A percentile compares a stretch with the other conserved stretches of the same genome.
These are phyloP conservation scores for Penicillium sp. DNA, from an alignment of 2,329 filamentous ascomycete genomes.

Conservation along the genomic window DNA sequence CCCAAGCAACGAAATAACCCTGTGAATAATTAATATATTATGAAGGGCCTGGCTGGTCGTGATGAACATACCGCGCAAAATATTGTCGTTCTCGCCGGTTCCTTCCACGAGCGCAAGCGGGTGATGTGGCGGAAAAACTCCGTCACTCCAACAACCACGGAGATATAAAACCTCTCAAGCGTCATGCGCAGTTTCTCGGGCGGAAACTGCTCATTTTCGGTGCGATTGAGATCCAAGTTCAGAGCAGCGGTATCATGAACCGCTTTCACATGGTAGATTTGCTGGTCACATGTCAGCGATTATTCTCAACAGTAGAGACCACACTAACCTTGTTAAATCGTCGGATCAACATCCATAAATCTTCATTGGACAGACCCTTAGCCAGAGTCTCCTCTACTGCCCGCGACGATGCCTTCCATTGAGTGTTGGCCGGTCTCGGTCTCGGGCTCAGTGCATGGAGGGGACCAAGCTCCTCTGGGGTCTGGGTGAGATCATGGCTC, in stretches of 20 bases:
- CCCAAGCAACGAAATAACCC: slow-evolving; percentile 65
- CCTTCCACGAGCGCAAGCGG: slow-evolving; percentile 74
- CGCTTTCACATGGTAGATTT: slow-evolving; percentile 70
- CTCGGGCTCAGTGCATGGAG: slow-evolving; percentile 9
- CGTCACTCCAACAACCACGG: slow-evolving; percentile 67
- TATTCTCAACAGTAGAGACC: background rate
- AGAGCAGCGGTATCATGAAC: slow-evolving; percentile 59
- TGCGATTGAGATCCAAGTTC: slow-evolving; percentile 73
- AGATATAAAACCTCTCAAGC: slow-evolving; percentile 78
- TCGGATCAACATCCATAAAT: slow-evolving; percentile 69
- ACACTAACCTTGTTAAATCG: slow-evolving; percentile 68
- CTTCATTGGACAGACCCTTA: slow-evolving; percentile 67
- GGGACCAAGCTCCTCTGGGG: slow-evolving; percentile 8
- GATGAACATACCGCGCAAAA: slow-evolving; percentile 56
- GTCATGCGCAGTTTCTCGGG: slow-evolving; percentile 78
- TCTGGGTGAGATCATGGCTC: slow-evolving; percentile 3
- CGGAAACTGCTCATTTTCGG: slow-evolving; percentile 78
- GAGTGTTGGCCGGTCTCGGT: slow-evolving; percentile 6
- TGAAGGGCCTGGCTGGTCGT: fast-evolving
- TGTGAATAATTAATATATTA: slow-evolving; percentile 17
- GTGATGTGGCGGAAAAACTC: slow-evolving; percentile 70
- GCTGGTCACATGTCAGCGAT: slow-evolving; percentile 43
- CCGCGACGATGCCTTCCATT: slow-evolving; percentile 22
- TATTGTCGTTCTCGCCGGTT: slow-evolving; percentile 63
- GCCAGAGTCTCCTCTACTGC: slow-evolving; percentile 51